phyloP scores from a whole-genome alignment of 306 rosid genomes.

The Carpinus fangiana region DNA sequence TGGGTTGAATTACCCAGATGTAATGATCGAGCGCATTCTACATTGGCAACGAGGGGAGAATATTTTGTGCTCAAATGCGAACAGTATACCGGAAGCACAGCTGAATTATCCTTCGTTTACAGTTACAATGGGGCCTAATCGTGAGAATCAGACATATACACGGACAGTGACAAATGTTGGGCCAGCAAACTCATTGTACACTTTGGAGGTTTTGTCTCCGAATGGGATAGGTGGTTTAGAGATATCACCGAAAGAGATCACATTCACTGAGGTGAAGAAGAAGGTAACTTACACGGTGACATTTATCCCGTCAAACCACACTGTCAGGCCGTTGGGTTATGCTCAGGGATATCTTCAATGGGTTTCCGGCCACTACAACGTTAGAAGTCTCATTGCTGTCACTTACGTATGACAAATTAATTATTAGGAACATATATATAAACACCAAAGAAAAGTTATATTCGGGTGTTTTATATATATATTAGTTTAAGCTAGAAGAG shows the following conservation, averaged over 20 bases:
- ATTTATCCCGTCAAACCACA: constrained; percentile 25
- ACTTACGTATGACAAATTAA: constrained; percentile 22
- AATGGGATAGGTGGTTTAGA: constrained; percentile 20
- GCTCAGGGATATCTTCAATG: constrained; percentile 47
- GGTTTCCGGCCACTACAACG: constrained; percentile 45
- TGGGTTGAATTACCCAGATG: constrained; percentile 47
- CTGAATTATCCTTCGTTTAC: constrained; percentile 59
- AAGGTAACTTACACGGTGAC: constrained; percentile 26
- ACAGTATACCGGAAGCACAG: constrained; percentile 35
- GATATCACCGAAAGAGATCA: constrained; percentile 30
- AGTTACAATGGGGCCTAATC: constrained; percentile 16
- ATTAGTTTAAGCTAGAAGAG: too few relatives aligned
- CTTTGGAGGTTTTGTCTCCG: constrained; percentile 27
- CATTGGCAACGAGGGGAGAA: not conserved
- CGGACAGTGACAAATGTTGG: constrained; percentile 57
- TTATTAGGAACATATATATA: too few relatives aligned
- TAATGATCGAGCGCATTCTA: constrained; percentile 32
- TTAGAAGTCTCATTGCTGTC: constrained; percentile 42
- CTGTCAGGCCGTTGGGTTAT: constrained; percentile 1
- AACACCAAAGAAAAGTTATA: too few relatives aligned
- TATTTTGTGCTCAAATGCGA: constrained; percentile 29
- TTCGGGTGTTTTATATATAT: too few relatives aligned
- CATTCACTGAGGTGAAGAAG: constrained; percentile 44
- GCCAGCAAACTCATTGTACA: constrained; percentile 33
- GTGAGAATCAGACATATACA: constrained; percentile 30